Evolutionary conservation across 2,329 filamentous ascomycete species (phyloP), one percentile per base, ranked within the genome.

Genomic region (Madurella mycetomatis): DNA sequence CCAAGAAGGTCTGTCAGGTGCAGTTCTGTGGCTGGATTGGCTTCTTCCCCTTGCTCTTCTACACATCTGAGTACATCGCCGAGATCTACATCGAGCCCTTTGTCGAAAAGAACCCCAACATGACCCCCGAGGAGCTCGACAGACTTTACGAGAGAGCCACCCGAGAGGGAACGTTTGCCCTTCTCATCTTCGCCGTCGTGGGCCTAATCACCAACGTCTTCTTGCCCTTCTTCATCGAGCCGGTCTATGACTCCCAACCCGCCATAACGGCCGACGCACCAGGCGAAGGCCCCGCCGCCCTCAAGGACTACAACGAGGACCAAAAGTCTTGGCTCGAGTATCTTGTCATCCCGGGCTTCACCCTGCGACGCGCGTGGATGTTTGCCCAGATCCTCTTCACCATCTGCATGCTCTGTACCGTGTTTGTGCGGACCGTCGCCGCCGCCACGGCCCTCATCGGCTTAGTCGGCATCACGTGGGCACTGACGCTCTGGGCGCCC

Each of bases 1-100:
- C 94, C 60, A 81, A 81, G 58, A 86, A 83, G 59, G 90, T 96
- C 39, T 96, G 92, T 66, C 75, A 85, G 60, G 87, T 92, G 0
- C 88, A 94, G 67, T 84, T 92, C 63, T 92, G 86, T 57, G 90
- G 90, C 5, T 97, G 92, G 92, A 85, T 96, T 53, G 92, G 90
- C 49, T 96, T 92, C 83, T 97, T 96, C 65, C 92, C 92, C 1
- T 91, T 96, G 69, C 79, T 97, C 2, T 96, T 95, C 73, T 97
- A 97, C 74, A 90, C 90, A 5, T 95, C 91, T 1, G 95, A 90
- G 16, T 97, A 94, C 69, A 87, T 96, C 62, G 92, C 89, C 58
- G 90, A 96, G 67, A 88, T 97, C 53, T 96, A 96, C 64, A 88
- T 90, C 16, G 87, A 96, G 66, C 90, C 90, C 0, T 88, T 81